Evolutionary conservation across 805 yeast species (phyloP).

Genomic region (Candida insectalens): DNA sequence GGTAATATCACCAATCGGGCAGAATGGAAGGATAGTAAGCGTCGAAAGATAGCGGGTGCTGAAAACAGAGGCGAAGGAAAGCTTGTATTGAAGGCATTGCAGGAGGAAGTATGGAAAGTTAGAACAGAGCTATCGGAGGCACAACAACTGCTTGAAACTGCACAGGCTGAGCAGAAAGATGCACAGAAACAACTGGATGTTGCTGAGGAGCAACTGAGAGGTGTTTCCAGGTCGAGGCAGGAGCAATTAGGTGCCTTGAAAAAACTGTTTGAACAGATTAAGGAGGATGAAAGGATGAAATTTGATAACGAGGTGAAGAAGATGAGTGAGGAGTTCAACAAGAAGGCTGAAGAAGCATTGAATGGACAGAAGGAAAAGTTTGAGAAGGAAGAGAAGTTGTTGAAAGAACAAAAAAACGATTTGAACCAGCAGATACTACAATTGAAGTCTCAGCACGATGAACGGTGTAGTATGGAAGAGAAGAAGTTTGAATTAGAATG

Average conservation of each 20-base stretch:
- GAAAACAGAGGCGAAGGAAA: background rate
- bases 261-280: slow-evolving; percentile 27
- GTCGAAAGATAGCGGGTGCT: background rate
- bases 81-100: background rate
- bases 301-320: slow-evolving; percentile 20
- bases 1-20: background rate
- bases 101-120: slow-evolving; percentile 14
- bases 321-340: slow-evolving; percentile 10
- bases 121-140: slow-evolving; percentile 18
- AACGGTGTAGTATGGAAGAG: slow-evolving; percentile 14
- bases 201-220: slow-evolving; percentile 23
- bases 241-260: background rate
- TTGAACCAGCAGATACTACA: slow-evolving; percentile 10
- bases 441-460: slow-evolving; percentile 22
- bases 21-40: background rate
- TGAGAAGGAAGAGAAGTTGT: slow-evolving; percentile 19
- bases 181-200: slow-evolving; percentile 16
- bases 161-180: slow-evolving; percentile 14
- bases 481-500: slow-evolving; percentile 8
- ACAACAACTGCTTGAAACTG: slow-evolving; percentile 19
- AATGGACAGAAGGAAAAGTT: slow-evolving; percentile 23
- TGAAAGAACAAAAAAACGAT: slow-evolving; percentile 14
- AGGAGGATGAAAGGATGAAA: slow-evolving; percentile 20
- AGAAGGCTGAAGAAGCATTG: slow-evolving; percentile 28
- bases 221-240: slow-evolving; percentile 15